Evolutionary conservation across 352 stramenopile genomes (phyloP), one percentile per base, ranked within the genome.

Genomic region (Globisporangium nagaii): DNA sequence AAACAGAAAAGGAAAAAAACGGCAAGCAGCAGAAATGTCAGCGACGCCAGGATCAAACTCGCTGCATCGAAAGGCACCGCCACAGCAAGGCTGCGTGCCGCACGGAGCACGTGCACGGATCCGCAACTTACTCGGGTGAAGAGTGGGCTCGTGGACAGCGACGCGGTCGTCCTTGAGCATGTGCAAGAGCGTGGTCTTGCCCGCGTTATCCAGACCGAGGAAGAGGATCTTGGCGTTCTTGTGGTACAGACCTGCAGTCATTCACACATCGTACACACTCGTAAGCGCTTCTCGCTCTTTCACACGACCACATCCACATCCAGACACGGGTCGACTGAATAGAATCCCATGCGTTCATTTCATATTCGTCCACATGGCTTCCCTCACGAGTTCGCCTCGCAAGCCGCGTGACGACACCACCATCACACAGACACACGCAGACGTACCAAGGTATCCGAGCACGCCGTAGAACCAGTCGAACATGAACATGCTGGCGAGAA

Each of bases 151-250:
- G 70, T 98, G 94, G 42, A 98, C 90, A 32, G 96, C 92, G 17
- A 98, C 92, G 57, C 95, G 81, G 75, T 98, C 96, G 55, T 99
- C 96, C 88, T 99, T 99, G 27, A 99, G 87, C 96, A 99, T 99
- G 82, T 99, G 96, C 54, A 99, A 76, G 34, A 99, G 76, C 25
- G 98, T 99, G 12, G 98, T 99, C 79, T 99, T 99, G 66, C 98
- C 98, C 43, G 98, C 98, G 83, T 99, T 99, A 74, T 99, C 98
- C 27, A 99, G 75, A 25, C 98, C 98, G 25, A 99, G 71, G 79
- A 99, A 99, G 36, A 99, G 70, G 71, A 99, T 99, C 80, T 99
- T 99, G 63, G 97, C 98, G 72, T 98, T 98, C 84, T 99, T 99
- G 80, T 99, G 97, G 77, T 99, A 99, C 51, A 99, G 84, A 45